Evolutionary conservation across 192 early-diverging fungal species (phyloP).

Genomic region (Backusella tarrabulga): DNA sequence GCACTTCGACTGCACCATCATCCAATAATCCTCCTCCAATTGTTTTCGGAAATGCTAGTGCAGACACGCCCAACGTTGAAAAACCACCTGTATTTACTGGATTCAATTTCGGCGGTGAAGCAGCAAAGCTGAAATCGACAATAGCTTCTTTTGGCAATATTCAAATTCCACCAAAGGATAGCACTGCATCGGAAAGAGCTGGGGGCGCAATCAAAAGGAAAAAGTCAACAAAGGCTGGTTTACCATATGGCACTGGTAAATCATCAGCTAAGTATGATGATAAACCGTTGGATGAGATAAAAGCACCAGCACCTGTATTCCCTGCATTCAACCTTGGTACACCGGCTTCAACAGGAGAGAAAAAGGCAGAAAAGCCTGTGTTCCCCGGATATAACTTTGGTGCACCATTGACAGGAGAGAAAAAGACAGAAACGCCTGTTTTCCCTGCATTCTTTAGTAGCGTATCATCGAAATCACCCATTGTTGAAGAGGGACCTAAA

Average conservation of each 20-base stretch:
- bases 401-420: background rate
- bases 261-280: background rate
- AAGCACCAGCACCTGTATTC: background rate
- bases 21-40: background rate
- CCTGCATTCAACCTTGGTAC: background rate
- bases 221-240: background rate
- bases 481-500: background rate
- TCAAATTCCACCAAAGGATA: background rate
- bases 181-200: background rate
- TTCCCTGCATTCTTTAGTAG: background rate
- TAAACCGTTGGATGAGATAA: background rate
- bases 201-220: background rate
- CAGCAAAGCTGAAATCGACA: background rate
- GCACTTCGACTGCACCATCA: background rate
- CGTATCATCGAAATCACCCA: background rate
- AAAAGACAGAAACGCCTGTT: background rate
- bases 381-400: background rate
- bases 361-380: background rate
- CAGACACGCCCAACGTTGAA: background rate
- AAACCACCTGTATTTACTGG: background rate
- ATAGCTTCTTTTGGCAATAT: background rate
- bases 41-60: background rate
- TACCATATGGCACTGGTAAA: background rate
- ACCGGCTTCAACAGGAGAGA: background rate
- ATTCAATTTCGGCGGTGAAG: background rate